phyloP scores from a whole-genome alignment of 75 land plant species.

The Chamaecyparis obtusa region DNA sequence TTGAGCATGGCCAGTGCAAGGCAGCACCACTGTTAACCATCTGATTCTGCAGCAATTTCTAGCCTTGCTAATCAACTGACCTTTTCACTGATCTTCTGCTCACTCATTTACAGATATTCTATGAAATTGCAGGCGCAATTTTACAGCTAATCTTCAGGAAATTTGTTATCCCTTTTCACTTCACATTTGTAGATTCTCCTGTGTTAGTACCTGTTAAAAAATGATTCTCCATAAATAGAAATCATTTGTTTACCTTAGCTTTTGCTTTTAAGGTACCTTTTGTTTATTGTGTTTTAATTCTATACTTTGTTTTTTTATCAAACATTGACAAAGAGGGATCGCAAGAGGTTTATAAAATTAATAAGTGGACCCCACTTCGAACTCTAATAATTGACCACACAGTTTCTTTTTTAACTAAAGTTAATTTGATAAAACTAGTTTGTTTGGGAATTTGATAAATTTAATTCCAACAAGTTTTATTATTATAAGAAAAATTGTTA shows the following conservation, averaged over 20 bases:
- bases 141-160: too few species aligned
- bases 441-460: background rate
- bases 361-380: background rate
- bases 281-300: background rate
- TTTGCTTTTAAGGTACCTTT: background rate
- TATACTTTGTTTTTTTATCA: background rate
- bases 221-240: background rate
- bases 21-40: conserved; percentile 25
- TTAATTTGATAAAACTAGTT: too few species aligned
- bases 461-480: background rate
- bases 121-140: too few species aligned
- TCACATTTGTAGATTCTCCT: too few species aligned
- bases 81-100: too few species aligned
- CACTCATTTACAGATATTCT: too few species aligned
- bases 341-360: background rate
- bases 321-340: background rate
- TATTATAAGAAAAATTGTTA: background rate
- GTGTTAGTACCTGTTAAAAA: background rate
- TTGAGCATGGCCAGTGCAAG: conserved; percentile 14
- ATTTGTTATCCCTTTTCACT: too few species aligned
- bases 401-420: background rate
- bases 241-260: background rate
- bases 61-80: too few species aligned
- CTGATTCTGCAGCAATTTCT: conserved; percentile 15
- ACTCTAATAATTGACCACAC: background rate